These are phyloP conservation scores for Fusarium fracticaudum DNA, from an alignment of 2,329 filamentous ascomycete species.

Conservation along the genomic window DNA sequence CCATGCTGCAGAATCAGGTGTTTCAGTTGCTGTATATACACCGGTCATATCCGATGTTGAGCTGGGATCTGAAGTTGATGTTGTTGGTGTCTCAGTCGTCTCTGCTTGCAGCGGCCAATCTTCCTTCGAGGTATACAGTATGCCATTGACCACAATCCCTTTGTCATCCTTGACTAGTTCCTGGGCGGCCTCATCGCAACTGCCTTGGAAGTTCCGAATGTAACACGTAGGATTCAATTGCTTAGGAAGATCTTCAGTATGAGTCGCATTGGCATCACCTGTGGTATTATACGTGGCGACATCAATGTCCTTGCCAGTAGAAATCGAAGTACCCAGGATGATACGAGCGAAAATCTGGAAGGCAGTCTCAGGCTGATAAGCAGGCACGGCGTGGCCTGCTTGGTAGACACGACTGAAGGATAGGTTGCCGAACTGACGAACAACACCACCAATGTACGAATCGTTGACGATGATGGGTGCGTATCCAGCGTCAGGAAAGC, in stretches of 20 bases:
- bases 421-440: slow-evolving; percentile 80
- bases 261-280: slow-evolving; percentile 66
- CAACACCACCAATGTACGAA: slow-evolving; percentile 74
- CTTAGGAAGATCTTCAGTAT: slow-evolving; percentile 61
- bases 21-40: slow-evolving; percentile 49
- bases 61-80: slow-evolving; percentile 29
- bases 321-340: slow-evolving; percentile 63
- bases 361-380: slow-evolving; percentile 68
- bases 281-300: slow-evolving; percentile 63
- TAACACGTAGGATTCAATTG: slow-evolving; percentile 67
- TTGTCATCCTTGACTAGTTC: slow-evolving; percentile 57
- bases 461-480: slow-evolving; percentile 75
- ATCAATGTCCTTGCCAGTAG: slow-evolving; percentile 63
- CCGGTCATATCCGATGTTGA: slow-evolving; percentile 43
- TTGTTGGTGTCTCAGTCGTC: slow-evolving; percentile 36
- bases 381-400: slow-evolving; percentile 70
- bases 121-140: slow-evolving; percentile 57
- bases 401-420: slow-evolving; percentile 74
- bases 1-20: slow-evolving; percentile 41
- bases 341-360: slow-evolving; percentile 70
- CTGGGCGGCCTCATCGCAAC: slow-evolving; percentile 63
- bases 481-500: slow-evolving; percentile 76
- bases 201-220: slow-evolving; percentile 60
- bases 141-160: slow-evolving; percentile 69
- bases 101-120: slow-evolving; percentile 54